Evolutionary conservation across 176 grass and related monocot genomes (phyloP), one percentile per base, ranked within the genome.

Genomic region (Oryza australiensis): DNA sequence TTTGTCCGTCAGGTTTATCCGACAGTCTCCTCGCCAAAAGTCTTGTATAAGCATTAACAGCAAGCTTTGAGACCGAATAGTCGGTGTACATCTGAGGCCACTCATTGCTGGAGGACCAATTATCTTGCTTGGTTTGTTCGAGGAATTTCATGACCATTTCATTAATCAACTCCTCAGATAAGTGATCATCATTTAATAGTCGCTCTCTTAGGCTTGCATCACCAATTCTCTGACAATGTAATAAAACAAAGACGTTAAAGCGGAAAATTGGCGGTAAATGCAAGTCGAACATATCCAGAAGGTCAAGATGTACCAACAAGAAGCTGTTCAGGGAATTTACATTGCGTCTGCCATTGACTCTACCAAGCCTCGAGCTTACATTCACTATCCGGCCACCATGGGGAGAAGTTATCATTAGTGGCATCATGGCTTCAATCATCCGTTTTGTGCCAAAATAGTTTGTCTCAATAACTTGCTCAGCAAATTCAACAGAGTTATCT

Each of bases 41-140:
- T 43, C 83, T 78, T 77, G 96, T 95, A 82, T 94, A 99, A 30
- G 66, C 65, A 92, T 90, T 99, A 62, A 99, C 87, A 70, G 96
- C 93, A 38, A 99, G 83, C 83, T 99, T 99, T 11, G 93, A 99
- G 43, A 93, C 2, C 0, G 91, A 99, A 84, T 99, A 99, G 70
- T 99, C 93, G 0, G 89, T 99, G 83, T 89, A 95, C 80, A 95
- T 93, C 86, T 90, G 89, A 35, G 93, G 93, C 87, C 96, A 99
- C 30, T 83, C 72, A 79, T 57, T 84, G 38, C 38, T 1, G 40
- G 77, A 83, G 70, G 81, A 78, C 91, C 91, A 99, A 62, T 51
- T 85, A 62, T 71, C 80, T 68, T 91, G 74, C 85, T 90, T 92
- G 43, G 87, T 90, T 88, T 95, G 84, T 62, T 83, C 49, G 1